Evolutionary conservation across 805 yeast genomes (phyloP), one percentile per base, ranked within the genome.

Genomic region (Schwanniomyces sp.): DNA sequence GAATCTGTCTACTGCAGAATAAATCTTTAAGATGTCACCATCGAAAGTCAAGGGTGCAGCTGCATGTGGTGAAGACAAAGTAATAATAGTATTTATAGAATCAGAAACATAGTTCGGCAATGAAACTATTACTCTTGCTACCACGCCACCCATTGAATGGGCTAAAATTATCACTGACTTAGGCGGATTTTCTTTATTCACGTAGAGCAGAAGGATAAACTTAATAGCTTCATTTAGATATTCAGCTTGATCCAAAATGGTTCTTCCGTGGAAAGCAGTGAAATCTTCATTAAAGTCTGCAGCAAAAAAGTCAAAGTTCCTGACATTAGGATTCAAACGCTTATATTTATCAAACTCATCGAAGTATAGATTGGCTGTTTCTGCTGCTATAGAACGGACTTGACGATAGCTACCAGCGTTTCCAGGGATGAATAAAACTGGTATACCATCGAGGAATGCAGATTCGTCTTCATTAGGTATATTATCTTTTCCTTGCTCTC

Each of bases 131-230:
- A 89, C 84, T 49, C 98, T 75, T 3, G 96, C 87, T 1, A 94
- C 98, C 14, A 92, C 80, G 2, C 99, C 99, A 37, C 99, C 99
- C 99, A 92, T 92, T 0, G 98, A 92, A 69, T 92, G 99, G 2
- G 90, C 97, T 0, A 92, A 54, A 0, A 92, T 62, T 0, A 92
- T 80, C 1, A 92, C 96, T 0, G 96, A 86, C 25, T 65, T 62
- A 0, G 94, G 94, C 28, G 70, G 69, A 7, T 63, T 58, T 1
- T 63, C 60, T 17, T 62, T 64, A 7, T 70, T 52, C n/a, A 65
- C 53, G 57, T 92, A 92, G 5, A 92, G 68, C 3, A 81, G 78
- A 14, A 94, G 66, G 18, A 92, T 91, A 60, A 85, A 91, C 18
- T 68, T 65, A 4, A 94, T 75, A 0, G 97, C 97, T 55, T 91